phyloP scores from a whole-genome alignment of 169 alveolate species.

The Plasmodium berghei region DNA sequence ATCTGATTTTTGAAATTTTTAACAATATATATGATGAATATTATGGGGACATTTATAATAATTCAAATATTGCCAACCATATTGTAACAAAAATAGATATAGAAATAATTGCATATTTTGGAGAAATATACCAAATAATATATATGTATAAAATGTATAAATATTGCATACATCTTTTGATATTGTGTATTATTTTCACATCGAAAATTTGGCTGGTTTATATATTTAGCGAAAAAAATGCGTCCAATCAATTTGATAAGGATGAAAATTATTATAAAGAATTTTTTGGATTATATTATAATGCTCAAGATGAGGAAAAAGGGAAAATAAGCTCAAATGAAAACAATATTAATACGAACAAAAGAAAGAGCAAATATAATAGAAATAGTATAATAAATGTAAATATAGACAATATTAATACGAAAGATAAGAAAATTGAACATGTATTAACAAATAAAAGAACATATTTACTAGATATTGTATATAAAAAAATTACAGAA shows the following conservation, averaged over 20 bases:
- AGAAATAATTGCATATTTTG: slow-evolving; percentile 46
- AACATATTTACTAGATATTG: slow-evolving; percentile 24
- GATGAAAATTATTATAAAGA: background rate
- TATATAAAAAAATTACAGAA: slow-evolving; percentile 42
- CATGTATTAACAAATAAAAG: slow-evolving; percentile 5
- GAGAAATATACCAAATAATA: slow-evolving; percentile 73
- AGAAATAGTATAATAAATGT: background rate
- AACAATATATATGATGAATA: slow-evolving; percentile 54
- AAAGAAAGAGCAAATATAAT: background rate
- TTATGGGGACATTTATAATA: slow-evolving; percentile 26
- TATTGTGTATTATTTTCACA: slow-evolving; percentile 42
- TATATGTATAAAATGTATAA: slow-evolving; percentile 38
- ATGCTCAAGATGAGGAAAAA: background rate
- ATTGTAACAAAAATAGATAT: slow-evolving; percentile 37
- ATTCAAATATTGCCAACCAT: slow-evolving; percentile 1
- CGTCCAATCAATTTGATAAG: background rate
- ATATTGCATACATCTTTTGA: slow-evolving; percentile 28
- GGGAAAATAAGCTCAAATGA: background rate
- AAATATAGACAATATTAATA: background rate
- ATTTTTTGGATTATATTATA: too few species aligned
- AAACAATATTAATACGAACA: background rate
- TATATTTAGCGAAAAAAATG: slow-evolving; percentile 40
- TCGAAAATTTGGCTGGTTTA: slow-evolving; percentile 54
- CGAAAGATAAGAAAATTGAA: background rate
- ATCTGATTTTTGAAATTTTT: slow-evolving; percentile 55